phyloP scores from a whole-genome alignment of 257 asterid genomes.

The Hygrophila difformis region DNA sequence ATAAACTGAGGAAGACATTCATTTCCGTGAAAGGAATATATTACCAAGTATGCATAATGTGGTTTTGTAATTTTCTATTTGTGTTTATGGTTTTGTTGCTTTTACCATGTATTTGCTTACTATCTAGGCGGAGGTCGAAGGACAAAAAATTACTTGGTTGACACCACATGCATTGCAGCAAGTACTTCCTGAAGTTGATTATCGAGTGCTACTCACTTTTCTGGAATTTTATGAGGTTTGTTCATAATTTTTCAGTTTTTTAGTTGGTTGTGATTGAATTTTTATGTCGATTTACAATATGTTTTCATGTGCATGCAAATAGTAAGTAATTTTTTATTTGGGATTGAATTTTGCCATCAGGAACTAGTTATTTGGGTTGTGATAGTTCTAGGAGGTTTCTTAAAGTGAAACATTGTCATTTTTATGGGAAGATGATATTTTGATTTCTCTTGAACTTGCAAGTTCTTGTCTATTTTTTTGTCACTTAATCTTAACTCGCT shows the following conservation, averaged over 20 bases:
- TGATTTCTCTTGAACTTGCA: too few relatives aligned
- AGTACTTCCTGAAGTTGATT: constrained; percentile 94
- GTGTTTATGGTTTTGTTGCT: constrained; percentile 7
- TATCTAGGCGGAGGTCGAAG: constrained; percentile 81
- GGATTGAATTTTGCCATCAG: too few relatives aligned
- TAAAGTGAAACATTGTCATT: too few relatives aligned
- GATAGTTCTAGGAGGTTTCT: too few relatives aligned
- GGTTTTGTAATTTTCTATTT: constrained; percentile 1
- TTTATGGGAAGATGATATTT: too few relatives aligned
- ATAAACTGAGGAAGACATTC: constrained; percentile 85
- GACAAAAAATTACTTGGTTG: constrained; percentile 93
- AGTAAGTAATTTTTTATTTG: too few relatives aligned
- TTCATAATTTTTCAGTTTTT: constrained; percentile 1
- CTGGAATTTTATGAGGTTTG: constrained; percentile 86
- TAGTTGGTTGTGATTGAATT: not conserved
- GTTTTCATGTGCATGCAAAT: not conserved
- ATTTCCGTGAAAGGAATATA: constrained; percentile 94
- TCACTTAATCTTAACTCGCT: too few relatives aligned
- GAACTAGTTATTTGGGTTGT: too few relatives aligned
- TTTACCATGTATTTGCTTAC: not conserved
- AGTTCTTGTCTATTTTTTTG: too few relatives aligned
- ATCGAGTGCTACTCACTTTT: constrained; percentile 76
- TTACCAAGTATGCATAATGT: constrained; percentile 53
- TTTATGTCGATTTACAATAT: not conserved
- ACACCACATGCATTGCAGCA: constrained; percentile 98